These are phyloP conservation scores for Infundibulicybe gibba DNA, from an alignment of 768 basidiomycete genomes.

Conservation along the genomic window DNA sequence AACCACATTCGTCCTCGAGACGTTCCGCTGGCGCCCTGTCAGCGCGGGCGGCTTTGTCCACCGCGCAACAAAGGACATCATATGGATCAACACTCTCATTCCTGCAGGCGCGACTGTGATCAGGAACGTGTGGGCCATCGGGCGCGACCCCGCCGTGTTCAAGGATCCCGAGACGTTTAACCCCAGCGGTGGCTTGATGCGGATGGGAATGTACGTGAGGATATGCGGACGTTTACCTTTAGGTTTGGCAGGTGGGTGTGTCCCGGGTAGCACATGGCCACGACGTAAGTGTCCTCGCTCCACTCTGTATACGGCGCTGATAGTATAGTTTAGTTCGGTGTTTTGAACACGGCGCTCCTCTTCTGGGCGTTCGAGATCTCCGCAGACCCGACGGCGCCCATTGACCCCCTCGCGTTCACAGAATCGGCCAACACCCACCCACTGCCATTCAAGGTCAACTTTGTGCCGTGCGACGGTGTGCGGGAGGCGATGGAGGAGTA, in stretches of 20 bases:
- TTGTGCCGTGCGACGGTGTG: constrained; percentile 40
- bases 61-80: constrained; percentile 58
- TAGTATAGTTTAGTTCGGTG: constrained; percentile 36
- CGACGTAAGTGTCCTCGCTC: constrained; percentile 21
- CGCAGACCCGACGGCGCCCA: constrained; percentile 46
- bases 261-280: constrained; percentile 61
- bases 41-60: constrained; percentile 69
- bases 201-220: constrained; percentile 42
- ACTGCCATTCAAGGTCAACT: no score
- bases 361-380: constrained; percentile 64
- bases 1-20: no score
- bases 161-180: constrained; percentile 57
- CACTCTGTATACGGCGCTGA: neutral
- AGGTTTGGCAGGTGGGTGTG: constrained; percentile 61
- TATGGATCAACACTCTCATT: constrained; percentile 50
- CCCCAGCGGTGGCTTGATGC: constrained; percentile 54
- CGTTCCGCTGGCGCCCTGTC: no score
- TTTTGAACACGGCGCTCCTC: constrained; percentile 62
- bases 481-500: constrained; percentile 38
- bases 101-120: constrained; percentile 55
- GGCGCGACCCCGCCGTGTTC: constrained; percentile 54
- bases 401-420: no score
- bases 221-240: constrained; percentile 49
- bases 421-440: constrained; percentile 66
- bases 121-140: constrained; percentile 59